These are phyloP conservation scores for Lachnellula arida DNA, from an alignment of 2,329 filamentous ascomycete species.

Conservation along the genomic window DNA sequence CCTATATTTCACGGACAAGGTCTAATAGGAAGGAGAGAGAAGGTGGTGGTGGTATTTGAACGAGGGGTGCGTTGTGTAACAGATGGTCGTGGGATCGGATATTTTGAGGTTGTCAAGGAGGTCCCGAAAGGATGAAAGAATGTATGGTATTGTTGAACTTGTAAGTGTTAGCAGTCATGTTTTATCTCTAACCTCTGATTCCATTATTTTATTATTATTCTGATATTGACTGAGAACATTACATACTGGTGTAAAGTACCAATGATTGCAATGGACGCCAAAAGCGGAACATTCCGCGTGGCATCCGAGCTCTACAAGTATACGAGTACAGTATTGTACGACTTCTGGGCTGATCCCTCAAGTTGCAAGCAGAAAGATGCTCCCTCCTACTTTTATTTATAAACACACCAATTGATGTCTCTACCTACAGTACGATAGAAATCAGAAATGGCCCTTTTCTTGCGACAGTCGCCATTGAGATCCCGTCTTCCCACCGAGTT, in stretches of 20 bases:
- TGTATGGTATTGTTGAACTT: background rate
- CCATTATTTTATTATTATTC: background rate
- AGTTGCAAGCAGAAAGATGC: background rate
- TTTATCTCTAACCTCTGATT: background rate
- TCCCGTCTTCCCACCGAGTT: constrained; percentile 23
- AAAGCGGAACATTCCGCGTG: constrained; percentile 6
- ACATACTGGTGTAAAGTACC: too few relatives aligned
- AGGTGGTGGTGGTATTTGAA: background rate
- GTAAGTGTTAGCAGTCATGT: background rate
- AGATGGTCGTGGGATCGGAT: too few relatives aligned
- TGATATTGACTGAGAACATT: background rate
- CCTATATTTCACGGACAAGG: background rate
- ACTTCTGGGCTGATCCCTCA: background rate
- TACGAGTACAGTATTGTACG: background rate
- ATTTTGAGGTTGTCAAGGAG: background rate
- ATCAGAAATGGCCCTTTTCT: constrained; percentile 23
- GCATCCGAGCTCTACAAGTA: background rate
- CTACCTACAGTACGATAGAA: background rate
- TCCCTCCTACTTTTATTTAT: too few relatives aligned
- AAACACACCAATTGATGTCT: background rate
- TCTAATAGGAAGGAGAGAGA: background rate
- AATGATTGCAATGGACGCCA: background rate
- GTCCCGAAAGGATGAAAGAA: too few relatives aligned
- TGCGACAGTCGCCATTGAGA: constrained; percentile 15
- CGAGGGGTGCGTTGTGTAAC: too few relatives aligned